A percentile compares a stretch with the other conserved stretches of the same genome.
phyloP scores from a whole-genome alignment of 192 early-diverging fungal genomes.

The Jimgerdemannia flammicorona region DNA sequence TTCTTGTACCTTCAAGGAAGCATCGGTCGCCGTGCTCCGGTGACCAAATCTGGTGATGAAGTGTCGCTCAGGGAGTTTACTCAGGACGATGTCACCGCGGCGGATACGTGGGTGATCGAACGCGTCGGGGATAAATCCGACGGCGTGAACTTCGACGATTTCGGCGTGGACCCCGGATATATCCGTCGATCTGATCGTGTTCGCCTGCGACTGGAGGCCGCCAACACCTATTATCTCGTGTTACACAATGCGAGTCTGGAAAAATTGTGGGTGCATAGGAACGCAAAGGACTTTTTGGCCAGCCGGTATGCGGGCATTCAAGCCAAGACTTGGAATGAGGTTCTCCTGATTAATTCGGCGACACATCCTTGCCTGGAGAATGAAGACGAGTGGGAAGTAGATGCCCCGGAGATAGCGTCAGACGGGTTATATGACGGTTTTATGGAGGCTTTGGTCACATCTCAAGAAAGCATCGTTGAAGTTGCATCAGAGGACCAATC shows the following conservation, averaged over 20 bases:
- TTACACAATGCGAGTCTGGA: neutral
- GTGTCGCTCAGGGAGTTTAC: neutral
- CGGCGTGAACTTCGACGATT: neutral
- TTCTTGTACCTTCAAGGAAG: neutral
- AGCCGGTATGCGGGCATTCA: neutral
- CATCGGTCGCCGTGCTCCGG: neutral
- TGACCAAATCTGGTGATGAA: neutral
- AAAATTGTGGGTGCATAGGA: neutral
- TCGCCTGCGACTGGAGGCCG: neutral
- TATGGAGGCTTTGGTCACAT: neutral
- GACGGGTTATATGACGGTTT: neutral
- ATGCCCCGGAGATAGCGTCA: neutral
- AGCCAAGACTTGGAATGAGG: neutral
- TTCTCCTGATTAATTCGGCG: neutral
- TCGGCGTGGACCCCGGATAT: neutral
- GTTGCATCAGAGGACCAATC: neutral
- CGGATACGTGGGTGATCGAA: neutral
- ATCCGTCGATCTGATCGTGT: neutral
- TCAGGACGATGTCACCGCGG: neutral
- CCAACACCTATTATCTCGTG: neutral
- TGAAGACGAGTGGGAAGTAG: neutral
- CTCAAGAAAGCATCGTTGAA: neutral
- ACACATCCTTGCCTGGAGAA: neutral
- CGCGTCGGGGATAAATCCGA: neutral
- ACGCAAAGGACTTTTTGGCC: neutral